These are phyloP conservation scores for Neonectria ditissima DNA, from an alignment of 2,329 filamentous ascomycete genomes.

Conservation along the genomic window DNA sequence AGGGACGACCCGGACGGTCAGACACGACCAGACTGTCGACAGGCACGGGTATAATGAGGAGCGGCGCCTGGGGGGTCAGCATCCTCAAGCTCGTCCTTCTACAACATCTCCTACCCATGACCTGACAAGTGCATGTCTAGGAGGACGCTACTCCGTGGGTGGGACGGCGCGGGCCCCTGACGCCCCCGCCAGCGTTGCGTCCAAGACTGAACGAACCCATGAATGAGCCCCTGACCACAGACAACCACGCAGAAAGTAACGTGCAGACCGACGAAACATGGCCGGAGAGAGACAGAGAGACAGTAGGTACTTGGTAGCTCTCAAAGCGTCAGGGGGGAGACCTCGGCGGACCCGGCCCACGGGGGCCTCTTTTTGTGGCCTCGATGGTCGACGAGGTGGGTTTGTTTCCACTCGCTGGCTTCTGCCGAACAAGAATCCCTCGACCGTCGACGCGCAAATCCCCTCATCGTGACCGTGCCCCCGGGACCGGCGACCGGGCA, in stretches of 20 bases:
- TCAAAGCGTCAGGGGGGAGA: constrained; percentile 3
- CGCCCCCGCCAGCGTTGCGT: constrained; percentile 13
- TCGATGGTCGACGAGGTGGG: background rate
- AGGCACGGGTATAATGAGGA: constrained; percentile 1
- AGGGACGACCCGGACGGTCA: constrained; percentile 9
- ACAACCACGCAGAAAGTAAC: constrained; percentile 10
- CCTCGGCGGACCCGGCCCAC: constrained; percentile 8
- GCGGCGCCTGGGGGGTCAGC: background rate
- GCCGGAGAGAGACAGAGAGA: constrained; percentile 10
- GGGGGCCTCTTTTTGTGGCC: constrained; percentile 8
- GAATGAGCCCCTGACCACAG: constrained; percentile 9
- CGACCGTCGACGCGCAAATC: too few relatives aligned
- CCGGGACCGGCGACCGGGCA: background rate
- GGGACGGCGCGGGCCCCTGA: constrained; percentile 10
- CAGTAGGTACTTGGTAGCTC: too few relatives aligned
- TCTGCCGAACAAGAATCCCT: background rate
- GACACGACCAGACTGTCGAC: background rate
- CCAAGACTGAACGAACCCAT: constrained; percentile 8
- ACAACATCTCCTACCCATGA: constrained; percentile 2
- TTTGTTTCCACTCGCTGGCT: background rate
- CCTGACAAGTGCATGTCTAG: constrained; percentile 12
- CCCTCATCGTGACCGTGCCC: background rate
- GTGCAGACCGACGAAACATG: constrained; percentile 1
- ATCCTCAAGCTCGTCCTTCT: constrained; percentile 2
- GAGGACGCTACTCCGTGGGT: constrained; percentile 7